Evolutionary conservation across 768 basidiomycete species (phyloP).

Genomic region (Termitomyces sp.): DNA sequence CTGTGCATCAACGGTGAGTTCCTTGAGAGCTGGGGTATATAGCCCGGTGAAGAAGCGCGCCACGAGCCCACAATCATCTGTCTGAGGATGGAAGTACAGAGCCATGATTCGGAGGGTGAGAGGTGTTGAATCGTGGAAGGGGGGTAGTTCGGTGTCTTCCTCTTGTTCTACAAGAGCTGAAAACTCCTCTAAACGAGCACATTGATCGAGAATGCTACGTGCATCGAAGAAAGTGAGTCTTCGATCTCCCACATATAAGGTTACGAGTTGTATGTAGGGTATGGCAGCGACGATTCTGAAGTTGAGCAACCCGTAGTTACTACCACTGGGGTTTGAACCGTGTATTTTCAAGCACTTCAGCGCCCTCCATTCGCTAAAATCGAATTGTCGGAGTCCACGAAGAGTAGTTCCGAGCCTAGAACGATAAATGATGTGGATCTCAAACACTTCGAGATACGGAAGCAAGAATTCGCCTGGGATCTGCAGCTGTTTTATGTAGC

Average conservation of each 20-base stretch:
- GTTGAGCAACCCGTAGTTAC: neutral
- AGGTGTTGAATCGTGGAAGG: neutral
- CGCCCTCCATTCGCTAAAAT: neutral
- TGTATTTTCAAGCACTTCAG: neutral
- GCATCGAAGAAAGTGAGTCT: neutral
- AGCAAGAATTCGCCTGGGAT: neutral
- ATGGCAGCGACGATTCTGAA: neutral
- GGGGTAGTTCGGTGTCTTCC: neutral
- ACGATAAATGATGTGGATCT: neutral
- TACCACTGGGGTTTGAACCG: neutral
- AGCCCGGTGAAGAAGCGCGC: neutral
- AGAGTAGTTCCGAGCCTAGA: neutral
- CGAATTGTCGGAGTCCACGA: neutral
- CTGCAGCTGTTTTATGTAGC: neutral
- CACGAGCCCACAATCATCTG: neutral
- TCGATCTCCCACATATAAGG: neutral
- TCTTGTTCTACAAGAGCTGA: neutral
- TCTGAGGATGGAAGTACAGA: neutral
- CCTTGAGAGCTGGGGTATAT: neutral
- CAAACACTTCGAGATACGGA: neutral
- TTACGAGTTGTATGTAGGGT: neutral
- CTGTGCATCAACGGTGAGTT: neutral
- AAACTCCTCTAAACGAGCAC: neutral
- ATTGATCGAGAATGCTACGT: neutral
- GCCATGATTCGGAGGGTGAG: neutral